Evolutionary conservation across 1,139 yeast species (phyloP).

Genomic region (Taphrina wiesneri): DNA sequence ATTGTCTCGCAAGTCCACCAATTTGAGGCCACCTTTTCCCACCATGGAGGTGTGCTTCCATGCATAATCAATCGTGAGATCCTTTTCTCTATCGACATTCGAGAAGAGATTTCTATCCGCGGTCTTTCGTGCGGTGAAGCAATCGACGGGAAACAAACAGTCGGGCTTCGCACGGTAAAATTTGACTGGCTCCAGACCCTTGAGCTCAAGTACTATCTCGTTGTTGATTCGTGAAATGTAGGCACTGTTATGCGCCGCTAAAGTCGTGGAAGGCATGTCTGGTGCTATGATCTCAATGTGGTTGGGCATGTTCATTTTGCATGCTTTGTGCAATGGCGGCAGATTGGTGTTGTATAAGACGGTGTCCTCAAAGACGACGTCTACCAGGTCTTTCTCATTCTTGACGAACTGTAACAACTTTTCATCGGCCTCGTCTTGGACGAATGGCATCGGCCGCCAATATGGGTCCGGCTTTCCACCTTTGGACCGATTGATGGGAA

Average conservation of each 20-base stretch:
- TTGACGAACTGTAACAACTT: conserved; percentile 3
- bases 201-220: conserved; percentile 10
- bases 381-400: conserved; percentile 13
- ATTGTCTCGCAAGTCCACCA: conserved; percentile 27
- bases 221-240: not conserved
- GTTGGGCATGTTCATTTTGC: conserved; percentile 5
- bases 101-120: not conserved
- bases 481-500: not conserved
- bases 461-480: conserved; percentile 7
- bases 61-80: conserved; percentile 7
- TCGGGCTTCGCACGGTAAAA: conserved; percentile 25
- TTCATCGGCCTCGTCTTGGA: not conserved
- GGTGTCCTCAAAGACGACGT: conserved; percentile 10
- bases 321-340: conserved; percentile 5
- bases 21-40: conserved; percentile 28
- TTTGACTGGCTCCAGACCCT: conserved; percentile 23
- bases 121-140: conserved; percentile 15
- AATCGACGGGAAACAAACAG: conserved; percentile 26
- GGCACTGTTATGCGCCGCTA: not conserved
- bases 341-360: conserved; percentile 15
- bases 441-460: conserved; percentile 20
- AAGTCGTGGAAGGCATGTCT: not conserved
- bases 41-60: conserved; percentile 30
- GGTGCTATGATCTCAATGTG: conserved; percentile 2
- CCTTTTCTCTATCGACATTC: not conserved